Conservation (phyloP, 176 grass and related monocot genomes). For the Zizania latifolia region DNA sequence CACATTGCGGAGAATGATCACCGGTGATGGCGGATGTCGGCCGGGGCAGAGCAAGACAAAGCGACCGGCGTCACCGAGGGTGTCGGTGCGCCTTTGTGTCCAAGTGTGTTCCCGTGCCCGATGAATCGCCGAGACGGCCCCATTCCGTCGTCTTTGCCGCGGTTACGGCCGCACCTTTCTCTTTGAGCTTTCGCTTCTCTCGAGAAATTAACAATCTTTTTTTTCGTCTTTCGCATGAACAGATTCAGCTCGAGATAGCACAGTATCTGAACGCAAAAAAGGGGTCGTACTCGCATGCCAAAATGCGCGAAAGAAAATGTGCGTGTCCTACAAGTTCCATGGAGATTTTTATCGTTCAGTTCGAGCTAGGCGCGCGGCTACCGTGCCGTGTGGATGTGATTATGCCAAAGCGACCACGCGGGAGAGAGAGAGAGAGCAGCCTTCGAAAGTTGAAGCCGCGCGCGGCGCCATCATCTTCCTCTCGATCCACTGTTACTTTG, state of each 20-base stretch:
- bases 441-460: conserved; percentile 18
- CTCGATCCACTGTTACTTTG: conserved; percentile 23
- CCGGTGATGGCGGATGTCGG: conserved; percentile 12
- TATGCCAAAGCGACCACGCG: conserved; percentile 38
- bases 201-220: not conserved
- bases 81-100: conserved; percentile 30
- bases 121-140: not conserved
- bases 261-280: not conserved
- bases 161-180: conserved; percentile 10
- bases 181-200: conserved; percentile 6
- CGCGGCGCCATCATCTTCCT: conserved; percentile 9
- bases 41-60: conserved; percentile 28
- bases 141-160: not conserved
- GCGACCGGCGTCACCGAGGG: not conserved
- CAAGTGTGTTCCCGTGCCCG: not conserved
- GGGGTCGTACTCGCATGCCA: not conserved
- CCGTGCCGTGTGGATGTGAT: conserved; percentile 30
- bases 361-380: not conserved
- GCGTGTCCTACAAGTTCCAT: not conserved
- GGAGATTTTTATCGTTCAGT: not conserved
- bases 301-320: not conserved
- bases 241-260: too few relatives aligned
- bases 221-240: not conserved
- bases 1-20: not conserved
- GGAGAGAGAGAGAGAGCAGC: not conserved